These are phyloP conservation scores for Papiliotrema flavescens DNA, from an alignment of 1,284 basidiomycete genomes.

Conservation along the genomic window DNA sequence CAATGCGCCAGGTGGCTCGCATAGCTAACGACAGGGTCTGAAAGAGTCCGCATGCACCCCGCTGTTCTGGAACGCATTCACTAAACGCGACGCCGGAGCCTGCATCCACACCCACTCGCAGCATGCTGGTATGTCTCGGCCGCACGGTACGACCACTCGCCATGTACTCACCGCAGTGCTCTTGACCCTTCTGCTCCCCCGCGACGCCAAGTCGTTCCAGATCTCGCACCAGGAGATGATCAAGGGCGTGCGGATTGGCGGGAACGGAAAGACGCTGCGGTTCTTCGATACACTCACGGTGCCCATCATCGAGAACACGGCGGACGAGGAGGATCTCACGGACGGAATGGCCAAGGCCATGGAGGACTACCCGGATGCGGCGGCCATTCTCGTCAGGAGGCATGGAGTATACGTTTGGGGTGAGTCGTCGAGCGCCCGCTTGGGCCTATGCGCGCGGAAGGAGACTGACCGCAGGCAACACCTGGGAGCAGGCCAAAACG, in stretches of 20 bases:
- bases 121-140: constrained; percentile 54
- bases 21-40: constrained; percentile 46
- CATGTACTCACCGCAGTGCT: constrained; percentile 54
- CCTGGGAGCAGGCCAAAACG: constrained; percentile 84
- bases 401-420: constrained; percentile 85
- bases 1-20: not conserved
- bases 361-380: constrained; percentile 69
- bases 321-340: constrained; percentile 77
- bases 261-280: constrained; percentile 65
- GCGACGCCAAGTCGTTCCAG: constrained; percentile 56
- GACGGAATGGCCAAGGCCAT: constrained; percentile 81
- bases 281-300: constrained; percentile 80
- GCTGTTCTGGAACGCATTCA: constrained; percentile 87
- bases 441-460: constrained; percentile 18
- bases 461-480: constrained; percentile 53
- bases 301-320: constrained; percentile 84
- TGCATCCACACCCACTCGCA: constrained; percentile 87
- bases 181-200: constrained; percentile 70
- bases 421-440: constrained; percentile 41
- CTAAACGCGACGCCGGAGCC: constrained; percentile 67
- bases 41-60: constrained; percentile 81
- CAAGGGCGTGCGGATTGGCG: constrained; percentile 74
- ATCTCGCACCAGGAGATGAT: constrained; percentile 87
- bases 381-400: constrained; percentile 71
- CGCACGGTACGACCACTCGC: not conserved